Conservation (phyloP, 108 stramenopile species). For the Cyclotella atomus region DNA sequence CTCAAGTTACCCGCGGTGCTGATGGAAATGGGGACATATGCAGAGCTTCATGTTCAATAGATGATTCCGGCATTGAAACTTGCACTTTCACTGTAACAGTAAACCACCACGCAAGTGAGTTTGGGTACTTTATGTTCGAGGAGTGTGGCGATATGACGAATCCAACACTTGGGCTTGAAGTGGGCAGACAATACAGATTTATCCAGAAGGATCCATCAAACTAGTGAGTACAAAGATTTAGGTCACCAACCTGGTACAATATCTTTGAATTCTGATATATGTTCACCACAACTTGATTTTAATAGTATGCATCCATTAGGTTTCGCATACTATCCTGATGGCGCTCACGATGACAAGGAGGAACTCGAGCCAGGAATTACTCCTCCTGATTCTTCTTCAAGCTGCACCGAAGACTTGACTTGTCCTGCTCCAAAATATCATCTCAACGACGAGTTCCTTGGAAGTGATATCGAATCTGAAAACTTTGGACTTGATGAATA, state of each 20-base stretch:
- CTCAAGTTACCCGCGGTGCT: neutral
- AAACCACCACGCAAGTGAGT: constrained; percentile 35
- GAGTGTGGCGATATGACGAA: constrained; percentile 76
- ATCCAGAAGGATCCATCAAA: constrained; percentile 62
- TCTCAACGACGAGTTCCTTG: constrained; percentile 53
- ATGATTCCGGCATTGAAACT: constrained; percentile 7
- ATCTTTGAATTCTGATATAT: neutral
- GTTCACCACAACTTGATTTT: neutral
- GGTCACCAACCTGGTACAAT: no score
- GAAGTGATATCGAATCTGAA: constrained; percentile 10
- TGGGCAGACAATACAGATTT: constrained; percentile 82
- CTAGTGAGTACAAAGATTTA: constrained; percentile 42
- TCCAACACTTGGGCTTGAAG: constrained; percentile 77
- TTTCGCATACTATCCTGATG: constrained; percentile 60
- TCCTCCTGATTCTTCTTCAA: constrained; percentile 26
- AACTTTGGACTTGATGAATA: constrained; percentile 79
- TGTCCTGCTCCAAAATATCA: constrained; percentile 87
- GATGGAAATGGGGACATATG: constrained; percentile 6
- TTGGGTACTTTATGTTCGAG: constrained; percentile 79
- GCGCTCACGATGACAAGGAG: constrained; percentile 24
- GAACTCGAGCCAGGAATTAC: constrained; percentile 52
- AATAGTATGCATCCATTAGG: constrained; percentile 74
- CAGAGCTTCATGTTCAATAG: constrained; percentile 8
- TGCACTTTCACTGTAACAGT: constrained; percentile 20
- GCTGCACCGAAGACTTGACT: constrained; percentile 38